These are phyloP conservation scores for Suillus luteus DNA, from an alignment of 768 basidiomycete species.

Conservation along the genomic window DNA sequence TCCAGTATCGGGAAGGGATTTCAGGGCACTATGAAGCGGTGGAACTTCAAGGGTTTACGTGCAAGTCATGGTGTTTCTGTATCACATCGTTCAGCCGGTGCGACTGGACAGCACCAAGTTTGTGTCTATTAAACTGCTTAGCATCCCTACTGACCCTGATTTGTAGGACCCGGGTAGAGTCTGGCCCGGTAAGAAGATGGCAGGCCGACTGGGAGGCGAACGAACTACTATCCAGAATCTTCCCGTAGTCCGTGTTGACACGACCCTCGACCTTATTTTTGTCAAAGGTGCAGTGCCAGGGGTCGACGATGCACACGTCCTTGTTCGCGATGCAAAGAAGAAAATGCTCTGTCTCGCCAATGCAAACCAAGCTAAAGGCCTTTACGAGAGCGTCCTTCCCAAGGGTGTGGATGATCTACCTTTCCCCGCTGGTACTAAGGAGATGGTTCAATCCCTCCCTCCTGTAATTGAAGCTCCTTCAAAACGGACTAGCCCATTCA, in stretches of 20 bases:
- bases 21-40: slow-evolving; percentile 95
- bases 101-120: slow-evolving; percentile 95
- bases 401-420: slow-evolving; percentile 84
- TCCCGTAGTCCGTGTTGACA: slow-evolving; percentile 85
- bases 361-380: slow-evolving; percentile 68
- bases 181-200: slow-evolving; percentile 98
- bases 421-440: slow-evolving; percentile 87
- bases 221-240: slow-evolving; percentile 88
- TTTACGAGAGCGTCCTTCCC: slow-evolving; percentile 77
- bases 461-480: slow-evolving; percentile 70
- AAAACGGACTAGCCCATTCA: slow-evolving; percentile 79
- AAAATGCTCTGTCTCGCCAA: slow-evolving; percentile 63
- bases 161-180: slow-evolving; percentile 91
- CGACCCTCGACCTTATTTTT: slow-evolving; percentile 82
- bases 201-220: slow-evolving; percentile 87
- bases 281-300: slow-evolving; percentile 93
- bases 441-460: slow-evolving; percentile 69
- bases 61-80: slow-evolving; percentile 97
- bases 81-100: slow-evolving; percentile 90
- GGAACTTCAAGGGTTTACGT: slow-evolving; percentile 87
- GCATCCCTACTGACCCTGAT: slow-evolving; percentile 5
- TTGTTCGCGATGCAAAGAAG: slow-evolving; percentile 89
- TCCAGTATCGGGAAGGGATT: slow-evolving; percentile 96
- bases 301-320: slow-evolving; percentile 82
- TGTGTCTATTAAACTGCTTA: slow-evolving; percentile 21